Base-by-base conservation (phyloP, 768 basidiomycete species). In the Dioszegia hungarica region DNA sequence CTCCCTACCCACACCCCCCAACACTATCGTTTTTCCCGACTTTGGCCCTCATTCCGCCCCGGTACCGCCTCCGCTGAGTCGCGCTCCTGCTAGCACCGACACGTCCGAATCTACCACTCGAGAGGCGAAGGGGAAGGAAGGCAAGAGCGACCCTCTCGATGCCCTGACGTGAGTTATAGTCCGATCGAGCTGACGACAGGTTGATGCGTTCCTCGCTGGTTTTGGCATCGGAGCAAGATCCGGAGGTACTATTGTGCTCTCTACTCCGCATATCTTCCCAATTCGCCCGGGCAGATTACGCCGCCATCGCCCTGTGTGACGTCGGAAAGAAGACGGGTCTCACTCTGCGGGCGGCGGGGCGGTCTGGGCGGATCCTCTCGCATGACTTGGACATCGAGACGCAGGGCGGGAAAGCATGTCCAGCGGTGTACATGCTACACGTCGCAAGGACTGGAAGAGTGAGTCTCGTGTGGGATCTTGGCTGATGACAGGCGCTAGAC, bases 361-460 rank as follows among this genome's bases (percentile, higher is more conserved):
- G 45, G 9, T 59, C 53, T 44, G 54, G 52, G 6, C 27, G 48
- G 19, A 63, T 68, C 28, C 12, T 54, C 2, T 28, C 67, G 5
- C 56, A 54, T 46, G 66, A 68, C 34, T 28, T 64, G 14, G 20
- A 17, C 11, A 56, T 62, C 25, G 59, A 60, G n/a, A 41, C 53
- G 5, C 51, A 39, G 28, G 27, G 39, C 25, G 52, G 33, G n/a
- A 22, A 49, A 1, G 29, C 57, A 8, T 62, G 60, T 31, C 66
- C 66, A 1, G 52, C 58, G 8, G 28, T 27, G 4, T 50, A 45
- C 37, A 62, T 68, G 58, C 40, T 64, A 11, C 60, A 68, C 24
- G 63, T 62, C 2, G 61, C 66, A 9, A n/a, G 60, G 24, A 68
- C 58, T 14, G 60, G 61, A 15, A 60, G 60, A 25, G 65, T 67